Evolutionary conservation across 169 alveolate species (phyloP).

Genomic region (Plasmodium ovale): DNA sequence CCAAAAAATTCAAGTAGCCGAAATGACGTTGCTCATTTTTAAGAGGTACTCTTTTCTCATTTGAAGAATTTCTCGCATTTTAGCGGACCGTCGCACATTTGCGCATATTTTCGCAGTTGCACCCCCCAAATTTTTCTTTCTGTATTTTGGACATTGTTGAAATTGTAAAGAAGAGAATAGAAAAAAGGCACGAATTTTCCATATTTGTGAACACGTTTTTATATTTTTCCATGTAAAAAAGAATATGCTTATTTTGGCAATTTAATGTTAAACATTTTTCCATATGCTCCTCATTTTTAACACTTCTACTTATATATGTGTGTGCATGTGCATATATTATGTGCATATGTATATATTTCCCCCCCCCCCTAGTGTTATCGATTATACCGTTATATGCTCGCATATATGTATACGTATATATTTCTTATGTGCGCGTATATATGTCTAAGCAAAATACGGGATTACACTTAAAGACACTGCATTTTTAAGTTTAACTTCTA

Average conservation of each 20-base stretch:
- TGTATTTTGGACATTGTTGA: not conserved
- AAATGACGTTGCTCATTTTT: no score
- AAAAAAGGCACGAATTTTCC: not conserved
- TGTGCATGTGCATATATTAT: not conserved
- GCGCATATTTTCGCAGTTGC: no score
- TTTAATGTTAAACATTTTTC: not conserved
- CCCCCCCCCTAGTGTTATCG: no score
- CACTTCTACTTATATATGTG: not conserved
- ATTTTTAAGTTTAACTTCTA: slow-evolving; percentile 10
- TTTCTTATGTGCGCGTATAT: no score
- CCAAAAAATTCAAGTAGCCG: no score
- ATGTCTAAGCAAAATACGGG: not conserved
- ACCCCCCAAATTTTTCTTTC: no score
- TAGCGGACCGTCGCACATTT: no score
- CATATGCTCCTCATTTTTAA: not conserved
- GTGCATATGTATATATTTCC: slow-evolving; percentile 1
- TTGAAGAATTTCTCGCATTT: no score
- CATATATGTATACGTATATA: not conserved
- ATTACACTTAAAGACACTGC: not conserved
- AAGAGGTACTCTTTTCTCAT: no score
- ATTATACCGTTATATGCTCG: no score
- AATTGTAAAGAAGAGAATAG: no score
- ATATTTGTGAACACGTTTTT: not conserved
- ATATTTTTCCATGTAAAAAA: not conserved
- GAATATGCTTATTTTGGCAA: not conserved